phyloP scores from a whole-genome alignment of 805 yeast species.

The Blastobotrys attinorum region DNA sequence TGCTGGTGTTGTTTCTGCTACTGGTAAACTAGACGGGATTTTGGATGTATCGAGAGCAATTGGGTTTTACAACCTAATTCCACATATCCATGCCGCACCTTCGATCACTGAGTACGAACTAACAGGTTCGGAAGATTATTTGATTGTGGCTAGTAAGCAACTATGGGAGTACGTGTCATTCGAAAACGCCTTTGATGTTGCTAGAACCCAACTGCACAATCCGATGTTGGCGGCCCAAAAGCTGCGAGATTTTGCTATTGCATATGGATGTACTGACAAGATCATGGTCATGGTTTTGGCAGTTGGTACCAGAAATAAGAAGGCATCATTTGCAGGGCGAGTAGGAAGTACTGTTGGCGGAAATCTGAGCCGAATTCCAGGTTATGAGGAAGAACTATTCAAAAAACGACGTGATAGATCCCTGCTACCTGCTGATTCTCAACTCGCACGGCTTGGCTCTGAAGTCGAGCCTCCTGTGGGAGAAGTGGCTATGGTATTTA shows the following conservation, averaged over 20 bases:
- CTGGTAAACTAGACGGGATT: conserved; percentile 77
- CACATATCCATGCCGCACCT: conserved; percentile 86
- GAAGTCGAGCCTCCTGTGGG: conserved; percentile 96
- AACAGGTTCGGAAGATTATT: conserved; percentile 68
- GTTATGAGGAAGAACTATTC: conserved; percentile 27
- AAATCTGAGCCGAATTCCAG: conserved; percentile 7
- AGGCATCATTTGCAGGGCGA: conserved; percentile 3
- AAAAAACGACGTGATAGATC: conserved; percentile 44
- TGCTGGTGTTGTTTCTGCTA: conserved; percentile 84
- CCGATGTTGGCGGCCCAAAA: conserved; percentile 91
- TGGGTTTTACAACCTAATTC: conserved; percentile 78
- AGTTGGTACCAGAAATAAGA: conserved; percentile 24
- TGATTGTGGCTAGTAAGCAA: conserved; percentile 75
- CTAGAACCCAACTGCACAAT: conserved; percentile 64
- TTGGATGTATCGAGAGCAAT: conserved; percentile 83
- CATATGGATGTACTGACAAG: conserved; percentile 80
- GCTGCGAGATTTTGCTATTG: conserved; percentile 85
- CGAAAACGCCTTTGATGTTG: conserved; percentile 85
- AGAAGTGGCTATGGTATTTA: conserved; percentile 89
- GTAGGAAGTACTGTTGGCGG: conserved; percentile 7
- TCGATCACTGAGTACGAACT: conserved; percentile 56
- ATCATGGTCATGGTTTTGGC: conserved; percentile 75
- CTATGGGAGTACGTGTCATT: conserved; percentile 79
- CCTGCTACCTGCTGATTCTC: conserved; percentile 59
- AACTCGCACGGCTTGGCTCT: conserved; percentile 64